phyloP scores from a whole-genome alignment of 2,329 filamentous ascomycete species.

The Aspergillus sp. region DNA sequence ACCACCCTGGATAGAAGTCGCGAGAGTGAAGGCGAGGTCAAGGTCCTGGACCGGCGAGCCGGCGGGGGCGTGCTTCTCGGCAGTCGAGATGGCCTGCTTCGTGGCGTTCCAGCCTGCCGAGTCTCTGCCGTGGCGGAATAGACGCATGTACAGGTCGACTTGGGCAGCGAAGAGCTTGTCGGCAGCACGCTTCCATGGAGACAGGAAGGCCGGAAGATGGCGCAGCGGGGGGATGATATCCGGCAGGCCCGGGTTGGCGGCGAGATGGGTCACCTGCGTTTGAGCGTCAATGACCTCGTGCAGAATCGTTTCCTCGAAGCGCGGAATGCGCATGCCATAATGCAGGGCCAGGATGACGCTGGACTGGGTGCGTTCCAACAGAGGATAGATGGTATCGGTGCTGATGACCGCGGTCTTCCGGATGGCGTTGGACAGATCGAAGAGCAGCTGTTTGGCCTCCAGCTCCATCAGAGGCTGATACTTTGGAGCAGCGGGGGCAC shows the following conservation, averaged over 20 bases:
- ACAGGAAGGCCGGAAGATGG: slow-evolving; percentile 45
- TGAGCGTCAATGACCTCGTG: slow-evolving; percentile 50
- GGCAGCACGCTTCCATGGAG: slow-evolving; percentile 45
- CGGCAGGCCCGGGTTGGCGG: slow-evolving; percentile 48
- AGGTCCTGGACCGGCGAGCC: slow-evolving; percentile 35
- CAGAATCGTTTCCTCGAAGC: slow-evolving; percentile 45
- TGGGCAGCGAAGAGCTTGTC: slow-evolving; percentile 24
- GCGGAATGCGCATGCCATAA: slow-evolving; percentile 51
- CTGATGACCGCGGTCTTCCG: slow-evolving; percentile 3
- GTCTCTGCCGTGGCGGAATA: slow-evolving; percentile 19
- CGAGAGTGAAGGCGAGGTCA: slow-evolving; percentile 50
- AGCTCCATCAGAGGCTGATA: slow-evolving; percentile 54
- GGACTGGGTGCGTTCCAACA: slow-evolving; percentile 52
- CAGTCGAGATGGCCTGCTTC: slow-evolving; percentile 26
- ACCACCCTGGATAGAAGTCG: slow-evolving; percentile 49
- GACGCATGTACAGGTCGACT: slow-evolving; percentile 26
- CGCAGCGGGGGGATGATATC: slow-evolving; percentile 48
- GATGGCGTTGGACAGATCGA: slow-evolving; percentile 38
- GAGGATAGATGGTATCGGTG: slow-evolving; percentile 44
- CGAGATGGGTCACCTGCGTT: slow-evolving; percentile 48
- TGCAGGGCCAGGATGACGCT: slow-evolving; percentile 54
- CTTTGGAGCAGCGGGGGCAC: slow-evolving; percentile 44
- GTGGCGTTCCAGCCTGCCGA: slow-evolving; percentile 27
- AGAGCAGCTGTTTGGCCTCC: slow-evolving; percentile 48
- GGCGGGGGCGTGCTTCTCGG: slow-evolving; percentile 37